Conservation (phyloP, 257 asterid genomes). For the Cinchona pubescens region DNA sequence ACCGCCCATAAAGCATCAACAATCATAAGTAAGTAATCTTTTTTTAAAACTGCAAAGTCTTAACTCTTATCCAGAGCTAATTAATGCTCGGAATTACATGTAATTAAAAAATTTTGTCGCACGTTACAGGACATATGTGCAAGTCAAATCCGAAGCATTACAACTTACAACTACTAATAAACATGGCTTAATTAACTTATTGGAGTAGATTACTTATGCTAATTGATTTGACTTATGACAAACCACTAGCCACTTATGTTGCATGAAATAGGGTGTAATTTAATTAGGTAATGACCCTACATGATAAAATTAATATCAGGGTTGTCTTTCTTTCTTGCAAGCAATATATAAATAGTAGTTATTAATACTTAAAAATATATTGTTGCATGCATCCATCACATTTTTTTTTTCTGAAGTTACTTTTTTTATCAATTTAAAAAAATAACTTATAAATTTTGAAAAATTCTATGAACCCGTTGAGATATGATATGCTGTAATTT, state of each 20-base stretch:
- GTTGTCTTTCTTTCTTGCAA: neutral
- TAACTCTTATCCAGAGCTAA: neutral
- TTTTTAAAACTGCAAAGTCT: neutral
- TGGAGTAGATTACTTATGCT: neutral
- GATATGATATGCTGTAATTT: too few relatives aligned
- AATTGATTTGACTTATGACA: slow-evolving; percentile 1
- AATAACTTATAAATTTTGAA: neutral
- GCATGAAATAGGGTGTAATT: neutral
- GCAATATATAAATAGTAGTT: too few relatives aligned
- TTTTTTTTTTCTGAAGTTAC: too few relatives aligned
- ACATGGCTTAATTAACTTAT: neutral
- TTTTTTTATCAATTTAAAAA: too few relatives aligned
- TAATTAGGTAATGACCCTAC: neutral
- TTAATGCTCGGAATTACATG: neutral
- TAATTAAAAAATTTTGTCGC: neutral
- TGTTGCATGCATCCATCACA: neutral
- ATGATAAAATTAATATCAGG: neutral
- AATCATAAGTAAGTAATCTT: too few relatives aligned
- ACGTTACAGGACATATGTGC: neutral
- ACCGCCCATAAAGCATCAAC: slow-evolving; percentile 16
- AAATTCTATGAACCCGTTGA: neutral
- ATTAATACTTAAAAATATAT: too few relatives aligned
- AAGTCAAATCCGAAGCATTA: neutral
- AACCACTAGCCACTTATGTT: neutral
- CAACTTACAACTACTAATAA: too few relatives aligned